These are phyloP conservation scores for Ustilago xerochloae DNA, from an alignment of 1,284 basidiomycete species.

Conservation along the genomic window DNA sequence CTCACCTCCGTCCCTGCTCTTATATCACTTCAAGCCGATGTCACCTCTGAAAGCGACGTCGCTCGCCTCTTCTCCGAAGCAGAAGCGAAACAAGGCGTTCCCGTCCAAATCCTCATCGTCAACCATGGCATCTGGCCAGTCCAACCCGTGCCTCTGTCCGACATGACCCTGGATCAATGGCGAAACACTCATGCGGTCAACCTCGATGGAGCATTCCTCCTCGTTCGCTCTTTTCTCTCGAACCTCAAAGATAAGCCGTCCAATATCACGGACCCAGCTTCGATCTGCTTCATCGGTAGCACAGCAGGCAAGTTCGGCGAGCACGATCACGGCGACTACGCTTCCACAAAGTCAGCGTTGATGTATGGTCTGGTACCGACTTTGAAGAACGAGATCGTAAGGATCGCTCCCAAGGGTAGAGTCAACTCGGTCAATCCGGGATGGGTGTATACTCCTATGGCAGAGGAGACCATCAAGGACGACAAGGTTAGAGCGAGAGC, in stretches of 20 bases:
- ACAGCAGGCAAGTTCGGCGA: constrained; percentile 80
- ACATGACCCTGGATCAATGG: constrained; percentile 78
- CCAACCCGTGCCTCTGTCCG: constrained; percentile 72
- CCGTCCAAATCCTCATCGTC: constrained; percentile 73
- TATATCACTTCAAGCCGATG: constrained; percentile 73
- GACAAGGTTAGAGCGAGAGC: constrained; percentile 67
- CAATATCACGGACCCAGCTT: constrained; percentile 72
- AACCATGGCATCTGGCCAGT: constrained; percentile 75
- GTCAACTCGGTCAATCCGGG: constrained; percentile 81
- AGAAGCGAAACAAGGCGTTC: constrained; percentile 48
- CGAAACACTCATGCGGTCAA: constrained; percentile 75
- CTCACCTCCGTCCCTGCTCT: constrained; percentile 69
- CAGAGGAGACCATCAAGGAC: constrained; percentile 71
- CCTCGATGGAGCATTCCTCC: constrained; percentile 76
- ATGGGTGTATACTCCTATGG: constrained; percentile 78
- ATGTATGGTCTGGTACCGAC: constrained; percentile 79
- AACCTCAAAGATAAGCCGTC: constrained; percentile 71
- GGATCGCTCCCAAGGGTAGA: constrained; percentile 76
- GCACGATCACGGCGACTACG: constrained; percentile 69
- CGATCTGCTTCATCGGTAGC: constrained; percentile 77
- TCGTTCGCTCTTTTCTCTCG: constrained; percentile 75
- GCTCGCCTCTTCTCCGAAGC: constrained; percentile 69
- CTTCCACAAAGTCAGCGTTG: constrained; percentile 72
- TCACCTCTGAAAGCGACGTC: constrained; percentile 74
- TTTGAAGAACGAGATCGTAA: constrained; percentile 82